Evolutionary conservation across 768 basidiomycete species (phyloP), one percentile per base, ranked within the genome.

Genomic region (Lanmaoa pseudosensibilis): DNA sequence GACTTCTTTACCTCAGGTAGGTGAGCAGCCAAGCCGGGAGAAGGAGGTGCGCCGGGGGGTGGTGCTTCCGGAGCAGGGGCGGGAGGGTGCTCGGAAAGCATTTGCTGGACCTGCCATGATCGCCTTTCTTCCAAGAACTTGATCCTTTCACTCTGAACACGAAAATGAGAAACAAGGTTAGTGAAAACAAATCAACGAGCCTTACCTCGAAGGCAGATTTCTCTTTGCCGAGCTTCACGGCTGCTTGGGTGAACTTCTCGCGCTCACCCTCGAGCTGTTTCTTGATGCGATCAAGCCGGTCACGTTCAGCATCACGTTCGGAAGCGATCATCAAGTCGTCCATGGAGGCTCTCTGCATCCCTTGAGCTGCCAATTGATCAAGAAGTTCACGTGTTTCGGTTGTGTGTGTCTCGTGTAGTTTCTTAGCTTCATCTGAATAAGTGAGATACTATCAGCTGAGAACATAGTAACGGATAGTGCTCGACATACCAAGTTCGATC

Each of bases 71-170:
- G 50, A 33, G 41, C 30, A 34, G 15, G 25, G 21, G 79, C 79
- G 11, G 80, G 79, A 19, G 83, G 80, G 4, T 81, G 72, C 45
- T 87, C 82, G 1, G 80, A 78, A 4, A 84, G 75, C 78, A 88
- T 85, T 66, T 74, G 75, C 46, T 86, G 78, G 1, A 84, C 80
- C 54, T 86, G 79, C 88, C 86, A 90, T n/a, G 79, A 74, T n/a
- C 86, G 80, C 64, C 83, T 87, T 67, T 91, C 89, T 59, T 90
- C 87, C 46, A 81, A 43, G 40, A 90, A 77, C 52, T 77, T 78
- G 27, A 83, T 65, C 21, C 82, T 79, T 64, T 89, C 86, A 11
- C 80, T 80, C 89, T 91, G 61, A 49, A 39, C 44, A 25, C 34
- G 27, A 34, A 33, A 38, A 40, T 65, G 38, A 57, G 55, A 41